Conservation (phyloP, 1,284 basidiomycete species). For the Anthracocystis panici-leucophaei region DNA sequence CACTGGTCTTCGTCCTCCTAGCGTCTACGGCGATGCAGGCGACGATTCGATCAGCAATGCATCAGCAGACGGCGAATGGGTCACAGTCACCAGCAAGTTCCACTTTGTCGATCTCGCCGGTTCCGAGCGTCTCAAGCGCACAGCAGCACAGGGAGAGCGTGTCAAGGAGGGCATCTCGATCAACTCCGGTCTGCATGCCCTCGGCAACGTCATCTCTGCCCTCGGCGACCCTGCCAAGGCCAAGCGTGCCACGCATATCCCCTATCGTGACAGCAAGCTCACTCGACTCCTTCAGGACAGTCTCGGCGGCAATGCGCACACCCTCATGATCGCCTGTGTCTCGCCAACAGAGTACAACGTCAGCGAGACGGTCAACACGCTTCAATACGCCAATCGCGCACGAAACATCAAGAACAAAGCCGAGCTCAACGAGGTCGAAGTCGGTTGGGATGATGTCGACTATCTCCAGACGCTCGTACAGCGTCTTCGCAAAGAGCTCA, state of each 20-base stretch:
- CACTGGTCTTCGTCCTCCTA: constrained; percentile 46
- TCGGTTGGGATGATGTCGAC: constrained; percentile 98
- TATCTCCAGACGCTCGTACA: constrained; percentile 79
- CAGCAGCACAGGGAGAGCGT: constrained; percentile 81
- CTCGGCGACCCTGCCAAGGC: constrained; percentile 87
- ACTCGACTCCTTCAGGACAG: constrained; percentile 94
- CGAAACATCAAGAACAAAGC: constrained; percentile 97
- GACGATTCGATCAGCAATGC: constrained; percentile 26
- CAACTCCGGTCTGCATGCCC: constrained; percentile 93
- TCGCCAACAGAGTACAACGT: constrained; percentile 96
- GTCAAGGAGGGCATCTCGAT: constrained; percentile 89
- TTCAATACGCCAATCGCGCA: constrained; percentile 98
- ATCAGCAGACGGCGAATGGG: constrained; percentile 71
- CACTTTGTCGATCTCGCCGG: constrained; percentile 98
- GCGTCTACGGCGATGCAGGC: constrained; percentile 21
- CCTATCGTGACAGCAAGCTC: constrained; percentile 97
- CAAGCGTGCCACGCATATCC: constrained; percentile 77
- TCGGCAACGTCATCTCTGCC: constrained; percentile 98
- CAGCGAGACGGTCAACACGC: constrained; percentile 92
- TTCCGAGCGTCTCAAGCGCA: constrained; percentile 79
- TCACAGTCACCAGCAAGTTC: constrained; percentile 92
- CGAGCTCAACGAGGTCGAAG: constrained; percentile 91
- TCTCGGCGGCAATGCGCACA: constrained; percentile 96
- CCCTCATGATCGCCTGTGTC: constrained; percentile 98
- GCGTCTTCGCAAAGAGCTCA: constrained; percentile 84